A percentile compares a stretch with the other conserved stretches of the same genome.
phyloP scores from a whole-genome alignment of 2,329 filamentous ascomycete species.

The Penicillium vulpinum region DNA sequence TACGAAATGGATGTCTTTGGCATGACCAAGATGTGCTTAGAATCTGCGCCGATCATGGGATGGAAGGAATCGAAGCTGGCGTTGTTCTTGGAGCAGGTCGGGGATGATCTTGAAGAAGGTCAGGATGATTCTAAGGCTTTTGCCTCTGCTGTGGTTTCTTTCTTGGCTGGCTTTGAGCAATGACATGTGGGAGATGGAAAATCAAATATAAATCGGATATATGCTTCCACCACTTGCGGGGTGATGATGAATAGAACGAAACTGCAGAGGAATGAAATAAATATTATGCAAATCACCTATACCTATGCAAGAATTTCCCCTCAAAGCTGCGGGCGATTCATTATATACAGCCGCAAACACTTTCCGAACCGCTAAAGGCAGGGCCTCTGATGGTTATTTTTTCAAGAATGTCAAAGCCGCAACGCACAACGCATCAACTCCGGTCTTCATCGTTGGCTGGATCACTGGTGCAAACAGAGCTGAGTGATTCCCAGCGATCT shows the following conservation, averaged over 20 bases:
- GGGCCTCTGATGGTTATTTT: conserved; percentile 7
- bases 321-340: not conserved
- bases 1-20: conserved; percentile 30
- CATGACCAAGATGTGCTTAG: conserved; percentile 25
- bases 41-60: conserved; percentile 22
- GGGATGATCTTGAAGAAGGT: conserved; percentile 20
- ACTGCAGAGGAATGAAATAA: not conserved
- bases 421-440: conserved; percentile 53
- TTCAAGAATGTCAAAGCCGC: conserved; percentile 50
- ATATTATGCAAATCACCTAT: not conserved
- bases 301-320: not conserved
- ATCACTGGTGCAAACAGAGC: conserved; percentile 60
- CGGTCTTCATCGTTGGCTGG: conserved; percentile 58
- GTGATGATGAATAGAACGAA: not conserved
- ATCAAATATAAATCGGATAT: not conserved
- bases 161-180: conserved; percentile 22
- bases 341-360: not conserved
- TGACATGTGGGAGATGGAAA: conserved; percentile 6
- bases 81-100: conserved; percentile 25
- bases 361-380: not conserved
- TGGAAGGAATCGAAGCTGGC: conserved; percentile 28
- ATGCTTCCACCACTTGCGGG: not conserved
- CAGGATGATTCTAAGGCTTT: conserved; percentile 26
- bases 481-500: conserved; percentile 61
- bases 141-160: conserved; percentile 26